Evolutionary conservation across 345 rosid genomes (phyloP), one percentile per base, ranked within the genome.

Genomic region (Lepidium africanum): DNA sequence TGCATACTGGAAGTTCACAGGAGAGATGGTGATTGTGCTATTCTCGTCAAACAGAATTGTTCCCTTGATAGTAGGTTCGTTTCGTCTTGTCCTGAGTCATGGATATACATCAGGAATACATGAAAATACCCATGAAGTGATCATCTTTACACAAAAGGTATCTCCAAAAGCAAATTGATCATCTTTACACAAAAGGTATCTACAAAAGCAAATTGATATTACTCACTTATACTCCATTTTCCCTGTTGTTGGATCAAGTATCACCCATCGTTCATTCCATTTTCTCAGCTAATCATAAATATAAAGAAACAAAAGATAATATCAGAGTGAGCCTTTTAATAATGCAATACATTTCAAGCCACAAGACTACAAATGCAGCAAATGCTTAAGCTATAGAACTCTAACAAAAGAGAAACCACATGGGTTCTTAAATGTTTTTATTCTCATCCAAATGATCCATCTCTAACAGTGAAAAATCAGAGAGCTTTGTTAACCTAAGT

Each of bases 241-340:
- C 59, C 97, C 96, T 1, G 94, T 95, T 2, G 98, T 95, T 9
- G 99, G 99, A 72, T 95, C 97, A 53, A 95, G 85, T 62, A 86
- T 91, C 33, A 89, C 90, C 99, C 99, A 95, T 35, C 99, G 72
- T 67, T 91, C 99, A 11, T 95, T 95, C 99, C 99, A 95, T 80
- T 95, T 95, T 73, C 91, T 84, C 81, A 91, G 77, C 99, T 89
- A 67, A n/a, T 51, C 70, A 72, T n/a, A 58, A 10, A 35, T 25
- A 68, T 41, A 38, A 35, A 67, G 3, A 70, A 51, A 65, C 56
- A 72, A 13, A 35, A 47, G 1, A 54, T 13, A 19, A 36, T 45
- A 65, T 23, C 39, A 59, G 25, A 25, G 32, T 65, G 13, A 51
- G 14, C 13, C 12, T 5, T 48, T 17, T 3, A 38, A 21, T 14